phyloP scores from a whole-genome alignment of 2,329 filamentous ascomycete species.

The Shiraia bambusicola region DNA sequence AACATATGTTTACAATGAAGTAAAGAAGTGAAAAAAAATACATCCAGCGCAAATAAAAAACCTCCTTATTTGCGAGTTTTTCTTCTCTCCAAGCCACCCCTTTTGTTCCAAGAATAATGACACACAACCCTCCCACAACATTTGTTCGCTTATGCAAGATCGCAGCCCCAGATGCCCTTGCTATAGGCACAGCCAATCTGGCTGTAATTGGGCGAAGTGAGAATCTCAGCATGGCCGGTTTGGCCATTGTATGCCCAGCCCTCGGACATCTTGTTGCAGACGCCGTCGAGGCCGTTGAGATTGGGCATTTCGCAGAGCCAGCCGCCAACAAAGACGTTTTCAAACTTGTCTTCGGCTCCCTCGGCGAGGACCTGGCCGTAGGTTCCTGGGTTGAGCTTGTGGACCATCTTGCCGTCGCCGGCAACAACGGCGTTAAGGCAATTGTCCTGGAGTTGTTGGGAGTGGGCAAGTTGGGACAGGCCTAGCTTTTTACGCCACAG shows the following conservation, averaged over 20 bases:
- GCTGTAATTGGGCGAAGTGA: slow-evolving; percentile 25
- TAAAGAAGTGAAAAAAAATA: slow-evolving; percentile 15
- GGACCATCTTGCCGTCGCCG: slow-evolving; percentile 34
- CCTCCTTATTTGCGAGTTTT: too few species aligned
- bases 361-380: slow-evolving; percentile 34
- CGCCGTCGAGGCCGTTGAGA: slow-evolving; percentile 26
- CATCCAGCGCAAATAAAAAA: slow-evolving; percentile 14
- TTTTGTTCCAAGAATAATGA: slow-evolving; percentile 9
- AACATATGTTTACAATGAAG: slow-evolving; percentile 20
- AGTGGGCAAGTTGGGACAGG: slow-evolving; percentile 17
- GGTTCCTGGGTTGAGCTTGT: slow-evolving; percentile 36
- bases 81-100: slow-evolving; percentile 18
- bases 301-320: slow-evolving; percentile 40
- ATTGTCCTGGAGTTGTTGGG: slow-evolving; percentile 29
- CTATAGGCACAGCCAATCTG: slow-evolving; percentile 32
- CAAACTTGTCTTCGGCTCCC: slow-evolving; percentile 26
- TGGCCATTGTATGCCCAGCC: slow-evolving; percentile 35
- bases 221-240: slow-evolving; percentile 38
- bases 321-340: slow-evolving; percentile 35
- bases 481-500: slow-evolving; percentile 34
- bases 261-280: slow-evolving; percentile 25
- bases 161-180: slow-evolving; percentile 36
- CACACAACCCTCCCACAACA: slow-evolving; percentile 1
- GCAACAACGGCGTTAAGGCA: slow-evolving; percentile 23
- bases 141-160: slow-evolving; percentile 27